Evolutionary conservation across 73 alveolate species (phyloP).

Genomic region (Paramecium biaurelia): DNA sequence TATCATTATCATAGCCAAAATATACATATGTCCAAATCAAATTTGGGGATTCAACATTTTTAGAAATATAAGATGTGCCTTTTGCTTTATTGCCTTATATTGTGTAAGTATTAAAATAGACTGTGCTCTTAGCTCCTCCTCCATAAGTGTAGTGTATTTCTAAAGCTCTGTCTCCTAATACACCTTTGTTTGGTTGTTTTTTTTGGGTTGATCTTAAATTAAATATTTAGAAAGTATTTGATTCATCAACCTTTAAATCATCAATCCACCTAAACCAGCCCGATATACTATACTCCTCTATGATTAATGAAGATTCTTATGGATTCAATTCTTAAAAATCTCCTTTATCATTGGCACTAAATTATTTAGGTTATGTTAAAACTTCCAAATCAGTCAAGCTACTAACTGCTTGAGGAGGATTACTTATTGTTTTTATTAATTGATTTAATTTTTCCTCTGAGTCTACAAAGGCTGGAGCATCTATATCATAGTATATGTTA

Average conservation of each 20-base stretch:
- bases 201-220: constrained; percentile 27
- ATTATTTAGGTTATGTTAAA: background rate
- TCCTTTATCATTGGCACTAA: constrained; percentile 1
- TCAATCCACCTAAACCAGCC: constrained; percentile 56
- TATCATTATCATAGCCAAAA: constrained; percentile 32
- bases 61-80: background rate
- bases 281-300: constrained; percentile 21
- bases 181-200: background rate
- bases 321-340: background rate
- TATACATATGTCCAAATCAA: constrained; percentile 25
- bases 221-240: constrained; percentile 25
- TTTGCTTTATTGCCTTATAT: constrained; percentile 45
- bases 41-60: background rate
- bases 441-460: background rate
- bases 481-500: background rate
- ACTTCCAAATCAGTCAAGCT: background rate
- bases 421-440: background rate
- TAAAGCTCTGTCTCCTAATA: constrained; percentile 39
- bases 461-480: constrained; percentile 8
- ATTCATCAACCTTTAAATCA: constrained; percentile 19
- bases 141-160: constrained; percentile 43
- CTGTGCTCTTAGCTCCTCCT: constrained; percentile 46
- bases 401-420: background rate
- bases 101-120: constrained; percentile 38
- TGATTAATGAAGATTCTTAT: background rate